Evolutionary conservation across 805 yeast genomes (phyloP).

Genomic region (Pichia pseudocactophila): DNA sequence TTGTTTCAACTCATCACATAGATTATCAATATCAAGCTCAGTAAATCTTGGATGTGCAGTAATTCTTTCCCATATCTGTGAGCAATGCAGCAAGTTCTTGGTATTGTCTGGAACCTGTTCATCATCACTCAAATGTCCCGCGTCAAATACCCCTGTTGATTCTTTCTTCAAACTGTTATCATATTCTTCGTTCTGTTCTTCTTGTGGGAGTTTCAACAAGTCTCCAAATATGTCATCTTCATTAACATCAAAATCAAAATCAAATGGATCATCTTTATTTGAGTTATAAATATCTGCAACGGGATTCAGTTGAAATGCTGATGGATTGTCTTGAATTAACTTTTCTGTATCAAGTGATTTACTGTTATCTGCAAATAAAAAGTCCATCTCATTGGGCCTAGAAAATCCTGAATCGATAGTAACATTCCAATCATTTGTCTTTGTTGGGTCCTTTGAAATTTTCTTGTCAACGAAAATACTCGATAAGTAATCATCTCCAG

Average conservation of each 20-base stretch:
- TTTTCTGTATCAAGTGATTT: constrained; percentile 1
- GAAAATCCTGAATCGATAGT: too few species aligned
- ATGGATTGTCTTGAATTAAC: constrained; percentile 8
- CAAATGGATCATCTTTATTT: not conserved
- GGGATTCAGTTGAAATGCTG: constrained; percentile 7
- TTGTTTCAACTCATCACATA: constrained; percentile 78
- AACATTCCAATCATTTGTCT: not conserved
- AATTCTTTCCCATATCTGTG: constrained; percentile 94
- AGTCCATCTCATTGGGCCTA: constrained; percentile 11
- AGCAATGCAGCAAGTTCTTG: constrained; percentile 55
- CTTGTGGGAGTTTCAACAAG: constrained; percentile 4
- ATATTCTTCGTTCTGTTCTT: constrained; percentile 14
- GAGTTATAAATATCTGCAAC: not conserved
- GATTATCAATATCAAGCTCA: constrained; percentile 88
- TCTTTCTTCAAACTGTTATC: not conserved
- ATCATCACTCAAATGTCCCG: constrained; percentile 11
- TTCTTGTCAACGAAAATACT: not conserved
- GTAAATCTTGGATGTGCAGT: constrained; percentile 90
- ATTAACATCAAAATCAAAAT: constrained; percentile 9
- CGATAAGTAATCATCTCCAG: not conserved
- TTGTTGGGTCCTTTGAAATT: not conserved
- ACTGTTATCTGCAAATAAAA: constrained; percentile 8
- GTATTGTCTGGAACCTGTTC: constrained; percentile 61
- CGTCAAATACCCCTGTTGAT: not conserved
- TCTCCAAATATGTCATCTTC: constrained; percentile 10